Conservation (phyloP, 192 early-diverging fungal species). For the Coemansia sp. region DNA sequence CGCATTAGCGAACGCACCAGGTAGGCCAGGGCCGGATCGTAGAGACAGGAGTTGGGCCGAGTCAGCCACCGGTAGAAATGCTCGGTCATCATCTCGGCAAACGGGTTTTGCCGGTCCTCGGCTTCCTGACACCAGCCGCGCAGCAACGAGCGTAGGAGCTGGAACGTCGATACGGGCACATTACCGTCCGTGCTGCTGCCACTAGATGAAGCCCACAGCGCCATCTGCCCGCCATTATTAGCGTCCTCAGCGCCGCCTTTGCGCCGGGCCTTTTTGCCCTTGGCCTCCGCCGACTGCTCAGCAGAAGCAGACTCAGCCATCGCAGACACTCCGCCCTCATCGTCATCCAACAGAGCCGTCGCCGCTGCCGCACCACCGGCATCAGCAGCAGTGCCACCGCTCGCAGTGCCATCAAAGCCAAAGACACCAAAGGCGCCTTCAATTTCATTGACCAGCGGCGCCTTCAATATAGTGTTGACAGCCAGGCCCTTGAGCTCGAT, state of each 20-base stretch:
- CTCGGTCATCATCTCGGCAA: slow-evolving; percentile 76
- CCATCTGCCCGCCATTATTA: not conserved
- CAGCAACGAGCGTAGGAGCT: slow-evolving; percentile 76
- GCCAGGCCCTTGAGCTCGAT: slow-evolving; percentile 80
- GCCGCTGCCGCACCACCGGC: too few species aligned
- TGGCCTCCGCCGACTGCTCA: not conserved
- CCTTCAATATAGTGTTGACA: slow-evolving; percentile 82
- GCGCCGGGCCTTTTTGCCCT: not conserved
- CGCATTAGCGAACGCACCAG: slow-evolving; percentile 89
- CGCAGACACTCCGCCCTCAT: not conserved
- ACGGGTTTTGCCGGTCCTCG: slow-evolving; percentile 62
- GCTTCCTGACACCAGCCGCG: slow-evolving; percentile 79
- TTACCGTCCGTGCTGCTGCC: slow-evolving; percentile 16
- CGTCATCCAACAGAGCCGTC: slow-evolving; percentile 15
- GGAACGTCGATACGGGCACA: slow-evolving; percentile 61
- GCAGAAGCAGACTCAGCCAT: not conserved
- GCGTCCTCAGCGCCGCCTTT: not conserved
- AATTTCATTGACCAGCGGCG: slow-evolving; percentile 74
- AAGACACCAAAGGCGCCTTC: slow-evolving; percentile 65
- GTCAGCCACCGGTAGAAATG: slow-evolving; percentile 93
- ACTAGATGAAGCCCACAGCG: not conserved
- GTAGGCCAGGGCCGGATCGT: slow-evolving; percentile 80
- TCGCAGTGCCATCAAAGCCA: slow-evolving; percentile 30
- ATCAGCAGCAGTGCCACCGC: not conserved
- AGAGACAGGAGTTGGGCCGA: slow-evolving; percentile 69